Percentiles rank a stretch among this genome's conserved stretches.
phyloP scores from a whole-genome alignment of 2,329 filamentous ascomycete genomes.

The Penicillium sp. region DNA sequence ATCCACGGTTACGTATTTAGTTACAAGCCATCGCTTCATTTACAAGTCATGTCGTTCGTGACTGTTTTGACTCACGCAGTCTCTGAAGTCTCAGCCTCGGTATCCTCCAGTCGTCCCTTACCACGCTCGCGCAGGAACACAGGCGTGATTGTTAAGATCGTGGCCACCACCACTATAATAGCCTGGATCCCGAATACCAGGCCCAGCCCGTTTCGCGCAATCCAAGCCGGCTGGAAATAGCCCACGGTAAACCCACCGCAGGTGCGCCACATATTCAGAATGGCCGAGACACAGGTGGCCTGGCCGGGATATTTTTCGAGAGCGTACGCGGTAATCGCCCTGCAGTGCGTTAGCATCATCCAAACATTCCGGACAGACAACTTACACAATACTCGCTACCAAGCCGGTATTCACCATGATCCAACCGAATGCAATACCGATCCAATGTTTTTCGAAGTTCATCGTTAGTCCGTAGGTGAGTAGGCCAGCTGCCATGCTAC shows the following conservation, averaged over 20 bases:
- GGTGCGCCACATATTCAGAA: slow-evolving; percentile 42
- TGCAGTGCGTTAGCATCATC: slow-evolving; percentile 4
- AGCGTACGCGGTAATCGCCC: slow-evolving; percentile 37
- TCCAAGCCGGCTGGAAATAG: slow-evolving; percentile 41
- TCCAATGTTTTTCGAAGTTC: slow-evolving; percentile 36
- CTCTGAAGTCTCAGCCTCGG: background rate
- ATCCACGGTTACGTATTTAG: background rate
- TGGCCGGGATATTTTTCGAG: slow-evolving; percentile 39
- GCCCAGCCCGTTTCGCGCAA: slow-evolving; percentile 30
- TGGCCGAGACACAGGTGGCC: slow-evolving; percentile 35
- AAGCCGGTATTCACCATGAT: slow-evolving; percentile 39
- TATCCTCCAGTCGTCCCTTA: background rate
- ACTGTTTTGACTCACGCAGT: background rate
- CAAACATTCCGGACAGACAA: background rate
- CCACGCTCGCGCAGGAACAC: slow-evolving; percentile 17
- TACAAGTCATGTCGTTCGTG: background rate
- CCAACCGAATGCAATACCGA: slow-evolving; percentile 41
- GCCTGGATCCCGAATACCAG: slow-evolving; percentile 38
- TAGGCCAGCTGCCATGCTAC: slow-evolving; percentile 32
- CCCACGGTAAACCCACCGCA: slow-evolving; percentile 40
- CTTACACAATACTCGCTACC: slow-evolving; percentile 37
- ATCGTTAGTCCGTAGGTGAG: slow-evolving; percentile 38
- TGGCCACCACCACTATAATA: slow-evolving; percentile 27
- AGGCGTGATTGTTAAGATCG: slow-evolving; percentile 30
- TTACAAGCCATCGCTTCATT: background rate